These are phyloP conservation scores for Prosopis cineraria DNA, from an alignment of 306 rosid genomes.

Conservation along the genomic window DNA sequence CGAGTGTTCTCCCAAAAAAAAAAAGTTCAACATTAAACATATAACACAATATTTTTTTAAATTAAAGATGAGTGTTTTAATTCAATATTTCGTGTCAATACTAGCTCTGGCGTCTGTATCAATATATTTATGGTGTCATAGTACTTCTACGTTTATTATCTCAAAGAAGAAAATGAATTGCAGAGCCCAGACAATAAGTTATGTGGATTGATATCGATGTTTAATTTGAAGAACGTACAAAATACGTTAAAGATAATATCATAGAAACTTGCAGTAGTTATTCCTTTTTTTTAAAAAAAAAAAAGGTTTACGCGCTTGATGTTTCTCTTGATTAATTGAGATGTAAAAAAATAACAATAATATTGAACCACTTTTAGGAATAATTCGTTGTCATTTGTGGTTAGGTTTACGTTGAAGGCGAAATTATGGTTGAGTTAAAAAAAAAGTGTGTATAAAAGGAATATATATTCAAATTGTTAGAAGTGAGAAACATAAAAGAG, in stretches of 20 bases:
- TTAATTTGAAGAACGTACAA: background rate
- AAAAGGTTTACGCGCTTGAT: background rate
- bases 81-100: background rate
- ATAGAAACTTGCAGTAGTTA: background rate
- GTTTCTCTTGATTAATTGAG: background rate
- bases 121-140: background rate
- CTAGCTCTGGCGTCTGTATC: background rate
- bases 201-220: background rate
- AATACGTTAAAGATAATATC: background rate
- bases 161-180: background rate
- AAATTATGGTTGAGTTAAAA: background rate
- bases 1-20: no score
- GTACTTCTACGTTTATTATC: background rate
- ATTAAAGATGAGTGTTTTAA: background rate
- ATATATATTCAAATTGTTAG: no score
- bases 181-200: background rate
- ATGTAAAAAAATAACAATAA: background rate
- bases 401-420: background rate
- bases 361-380: background rate
- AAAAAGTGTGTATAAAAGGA: background rate
- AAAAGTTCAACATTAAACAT: no score
- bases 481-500: no score
- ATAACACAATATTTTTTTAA: background rate
- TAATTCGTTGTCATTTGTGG: background rate
- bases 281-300: no score